Percentiles rank a stretch among this genome's conserved stretches.
These are phyloP conservation scores for Carex parvula DNA, from an alignment of 176 grass and related monocot genomes.

Conservation along the genomic window DNA sequence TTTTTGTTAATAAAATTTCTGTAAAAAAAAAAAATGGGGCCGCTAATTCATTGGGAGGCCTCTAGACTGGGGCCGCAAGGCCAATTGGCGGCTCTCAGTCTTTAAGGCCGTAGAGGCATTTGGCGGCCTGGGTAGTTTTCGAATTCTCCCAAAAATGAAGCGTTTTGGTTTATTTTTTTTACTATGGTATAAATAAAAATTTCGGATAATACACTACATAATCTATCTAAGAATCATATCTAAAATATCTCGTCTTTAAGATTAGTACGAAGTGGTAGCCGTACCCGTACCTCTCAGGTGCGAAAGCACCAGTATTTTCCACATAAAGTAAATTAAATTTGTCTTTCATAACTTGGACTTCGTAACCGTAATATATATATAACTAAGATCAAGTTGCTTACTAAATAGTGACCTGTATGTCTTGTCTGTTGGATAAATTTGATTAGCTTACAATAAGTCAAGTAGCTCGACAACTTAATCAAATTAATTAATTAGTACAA, in stretches of 20 bases:
- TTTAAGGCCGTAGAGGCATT: no score
- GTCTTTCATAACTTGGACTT: background rate
- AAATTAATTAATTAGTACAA: background rate
- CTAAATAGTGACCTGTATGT: slow-evolving; percentile 6
- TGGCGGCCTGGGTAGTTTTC: no score
- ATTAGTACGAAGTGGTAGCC: background rate
- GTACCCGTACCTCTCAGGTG: background rate
- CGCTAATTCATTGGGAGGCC: no score
- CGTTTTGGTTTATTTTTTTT: no score
- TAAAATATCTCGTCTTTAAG: background rate
- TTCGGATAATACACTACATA: no score
- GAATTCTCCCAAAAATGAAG: no score
- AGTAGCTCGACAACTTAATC: background rate
- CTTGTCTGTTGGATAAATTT: background rate
- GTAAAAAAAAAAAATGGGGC: no score
- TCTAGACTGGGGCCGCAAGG: no score
- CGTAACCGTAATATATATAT: background rate
- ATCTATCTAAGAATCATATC: no score
- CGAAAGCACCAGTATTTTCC: background rate
- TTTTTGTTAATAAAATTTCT: no score
- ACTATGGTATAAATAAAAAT: no score
- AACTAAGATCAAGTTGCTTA: background rate
- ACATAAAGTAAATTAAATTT: background rate
- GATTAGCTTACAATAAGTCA: background rate
- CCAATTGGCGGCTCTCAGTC: no score